Base-by-base conservation (phyloP, 2,329 filamentous ascomycete species). In the Botryosphaeria dothidea region DNA sequence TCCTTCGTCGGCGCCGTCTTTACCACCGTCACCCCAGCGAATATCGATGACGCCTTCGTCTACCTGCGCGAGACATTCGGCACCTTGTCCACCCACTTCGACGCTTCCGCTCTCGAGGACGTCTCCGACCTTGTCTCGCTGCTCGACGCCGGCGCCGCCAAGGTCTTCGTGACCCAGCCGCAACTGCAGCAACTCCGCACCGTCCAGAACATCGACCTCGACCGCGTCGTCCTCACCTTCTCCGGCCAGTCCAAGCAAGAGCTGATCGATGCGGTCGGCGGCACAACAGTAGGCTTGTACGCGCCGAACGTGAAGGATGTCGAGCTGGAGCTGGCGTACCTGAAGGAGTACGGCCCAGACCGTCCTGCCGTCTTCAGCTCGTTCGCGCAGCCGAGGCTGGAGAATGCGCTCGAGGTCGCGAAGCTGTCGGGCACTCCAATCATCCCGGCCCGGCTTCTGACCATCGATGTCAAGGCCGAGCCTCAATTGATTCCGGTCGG, bases 91-190 rank as follows among this genome's bases (percentile, higher is more conserved):
- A 86, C 91, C 68, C 93, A 91, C 75, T 86, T 97, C 69, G 92
- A 97, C 71, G 92, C 89, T 58, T 90, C 91, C 4, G 80, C 80
- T 23, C 83, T 98, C 43, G 77, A 85, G 34, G 88, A 88, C 11
- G 81, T 83, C 64, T 90, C 93, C 69, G 90, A 96, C 68, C 83
- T 98, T 38, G 80, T 94, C 62, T 86, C 90, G 52, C 84, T 98
- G 38, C 87, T 99, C 64, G 92, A 99, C 76, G 86, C 88, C 68
- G 95, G 95, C 66, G 92, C 93, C 6, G 86, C 88, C 61, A 95
- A 90, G 75, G 90, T 95, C 67, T 95, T 98, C 76, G 91, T 97
- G 58, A 85, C 85, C 19, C 85, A 88, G 54, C 84, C 88, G 65
- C 90, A 92, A 74, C 81, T 96, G 62, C 81, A 82, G 45, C 76